Evolutionary conservation across 176 grass and related monocot species (phyloP).

Genomic region (Dactylis glomerata): DNA sequence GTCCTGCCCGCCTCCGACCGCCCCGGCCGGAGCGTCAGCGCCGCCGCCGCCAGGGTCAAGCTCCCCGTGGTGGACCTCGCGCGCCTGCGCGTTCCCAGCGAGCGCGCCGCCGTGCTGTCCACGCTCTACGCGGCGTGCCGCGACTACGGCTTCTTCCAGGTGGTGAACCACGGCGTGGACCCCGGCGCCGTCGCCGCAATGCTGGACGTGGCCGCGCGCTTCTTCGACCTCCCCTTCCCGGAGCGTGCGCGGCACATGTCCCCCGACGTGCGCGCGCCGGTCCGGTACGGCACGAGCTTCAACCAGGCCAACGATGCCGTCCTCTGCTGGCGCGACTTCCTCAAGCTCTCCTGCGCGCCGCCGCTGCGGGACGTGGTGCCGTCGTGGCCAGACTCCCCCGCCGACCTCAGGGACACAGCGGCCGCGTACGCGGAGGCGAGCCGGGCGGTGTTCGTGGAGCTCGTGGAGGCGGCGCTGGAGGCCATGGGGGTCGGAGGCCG

Average conservation of each 20-base stretch:
- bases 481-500: conserved; percentile 27
- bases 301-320: conserved; percentile 83
- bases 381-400: conserved; percentile 49
- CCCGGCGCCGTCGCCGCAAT: neutral
- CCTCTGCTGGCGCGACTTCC: conserved; percentile 90
- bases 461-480: conserved; percentile 60
- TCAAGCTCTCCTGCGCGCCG: conserved; percentile 78
- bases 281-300: conserved; percentile 96
- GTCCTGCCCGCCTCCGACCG: conserved; percentile 65
- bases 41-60: conserved; percentile 6
- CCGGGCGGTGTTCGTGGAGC: conserved; percentile 49
- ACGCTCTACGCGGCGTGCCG: conserved; percentile 63
- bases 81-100: conserved; percentile 30
- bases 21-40: neutral
- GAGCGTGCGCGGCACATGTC: conserved; percentile 75
- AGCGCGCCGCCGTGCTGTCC: conserved; percentile 40
- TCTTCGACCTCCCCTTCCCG: conserved; percentile 64
- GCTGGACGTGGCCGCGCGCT: conserved; percentile 56
- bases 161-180: conserved; percentile 73
- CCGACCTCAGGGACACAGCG: conserved; percentile 44
- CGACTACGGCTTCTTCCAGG: conserved; percentile 86
- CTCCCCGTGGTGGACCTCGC: conserved; percentile 74
- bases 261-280: conserved; percentile 41
- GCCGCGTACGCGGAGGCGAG: conserved; percentile 42
- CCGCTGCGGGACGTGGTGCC: conserved; percentile 10